Conservation (phyloP, 768 basidiomycete genomes). For the Mycena sanguinolenta region DNA sequence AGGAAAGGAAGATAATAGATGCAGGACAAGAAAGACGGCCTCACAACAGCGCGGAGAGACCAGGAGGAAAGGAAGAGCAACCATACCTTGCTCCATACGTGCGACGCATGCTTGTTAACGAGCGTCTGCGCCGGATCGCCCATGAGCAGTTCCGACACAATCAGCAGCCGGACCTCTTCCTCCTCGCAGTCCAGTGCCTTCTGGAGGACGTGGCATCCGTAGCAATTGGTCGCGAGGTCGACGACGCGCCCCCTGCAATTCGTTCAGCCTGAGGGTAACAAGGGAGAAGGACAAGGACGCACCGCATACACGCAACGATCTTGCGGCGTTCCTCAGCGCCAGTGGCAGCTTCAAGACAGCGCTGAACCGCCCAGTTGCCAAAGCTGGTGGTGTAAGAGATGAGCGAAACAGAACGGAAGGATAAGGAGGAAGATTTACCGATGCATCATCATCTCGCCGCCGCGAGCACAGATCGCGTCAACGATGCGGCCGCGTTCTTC, state of each 20-base stretch:
- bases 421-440: not conserved
- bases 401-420: not conserved
- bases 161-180: slow-evolving; percentile 77
- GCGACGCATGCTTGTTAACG: slow-evolving; percentile 91
- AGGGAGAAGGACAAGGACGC: too few relatives aligned
- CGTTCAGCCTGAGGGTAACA: too few relatives aligned
- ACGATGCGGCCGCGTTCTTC: slow-evolving; percentile 86
- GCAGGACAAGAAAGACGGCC: slow-evolving; percentile 4
- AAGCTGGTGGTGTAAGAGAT: not conserved
- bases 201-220: slow-evolving; percentile 90
- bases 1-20: slow-evolving; percentile 1
- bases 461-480: slow-evolving; percentile 85
- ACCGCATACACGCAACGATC: slow-evolving; percentile 90
- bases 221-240: slow-evolving; percentile 89
- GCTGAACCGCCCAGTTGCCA: slow-evolving; percentile 63
- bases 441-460: slow-evolving; percentile 49
- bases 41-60: too few relatives aligned
- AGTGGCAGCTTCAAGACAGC: slow-evolving; percentile 88
- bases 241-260: slow-evolving; percentile 84
- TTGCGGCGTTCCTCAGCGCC: slow-evolving; percentile 81
- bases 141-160: slow-evolving; percentile 86
- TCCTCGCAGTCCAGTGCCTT: slow-evolving; percentile 93
- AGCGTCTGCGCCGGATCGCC: slow-evolving; percentile 89
- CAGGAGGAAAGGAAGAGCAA: not conserved
- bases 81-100: slow-evolving; percentile 91